Evolutionary conservation across 2,329 filamentous ascomycete genomes (phyloP), one percentile per base, ranked within the genome.

Genomic region (Xylaria sp.): DNA sequence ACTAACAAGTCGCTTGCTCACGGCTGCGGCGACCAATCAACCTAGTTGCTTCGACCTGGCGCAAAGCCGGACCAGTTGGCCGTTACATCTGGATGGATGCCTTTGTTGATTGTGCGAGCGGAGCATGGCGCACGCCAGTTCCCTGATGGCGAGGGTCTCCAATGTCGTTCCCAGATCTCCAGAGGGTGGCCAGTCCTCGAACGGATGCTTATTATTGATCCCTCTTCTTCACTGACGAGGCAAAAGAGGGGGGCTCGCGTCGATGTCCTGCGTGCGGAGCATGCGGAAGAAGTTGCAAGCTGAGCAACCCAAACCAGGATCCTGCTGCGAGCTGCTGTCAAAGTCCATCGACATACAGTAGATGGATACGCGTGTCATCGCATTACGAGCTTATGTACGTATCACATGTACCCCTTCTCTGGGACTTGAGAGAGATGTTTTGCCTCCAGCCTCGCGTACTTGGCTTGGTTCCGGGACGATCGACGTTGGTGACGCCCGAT

Each of bases 91-190:
- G 20, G 42, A 58, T 44, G 22, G 49, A 58, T 33, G 38, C 31
- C 25, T 55, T 51, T 50, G 15, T 31, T 42, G 39, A 22, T 55
- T 66, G 60, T 69, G 64, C 47, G 67, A 63, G 66, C 64, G 60
- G 67, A 64, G 47, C 25, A 66, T 51, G 67, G 51, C 56, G 61
- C 17, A 44, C 47, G 36, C 56, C 53, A 61, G 36, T 42, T 22
- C 31, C 29, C 45, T 27, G 36, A 39, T 39, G 49, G 38, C 51
- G n/a, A 42, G 20, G 7, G 20, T n/a, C 15, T 57, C 17, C 29
- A n/a, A 33, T 47, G 17, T 39, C 13, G n/a, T 44, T 62, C 20
- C 39, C 29, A 29, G 9, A 39, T 63, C 38, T 33, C 22, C n/a
- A 49, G 25, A 49, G 45, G 10, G 44, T 56, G 45, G 47, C 47